Evolutionary conservation across 805 yeast species (phyloP).

Genomic region (Candida wancherniae): DNA sequence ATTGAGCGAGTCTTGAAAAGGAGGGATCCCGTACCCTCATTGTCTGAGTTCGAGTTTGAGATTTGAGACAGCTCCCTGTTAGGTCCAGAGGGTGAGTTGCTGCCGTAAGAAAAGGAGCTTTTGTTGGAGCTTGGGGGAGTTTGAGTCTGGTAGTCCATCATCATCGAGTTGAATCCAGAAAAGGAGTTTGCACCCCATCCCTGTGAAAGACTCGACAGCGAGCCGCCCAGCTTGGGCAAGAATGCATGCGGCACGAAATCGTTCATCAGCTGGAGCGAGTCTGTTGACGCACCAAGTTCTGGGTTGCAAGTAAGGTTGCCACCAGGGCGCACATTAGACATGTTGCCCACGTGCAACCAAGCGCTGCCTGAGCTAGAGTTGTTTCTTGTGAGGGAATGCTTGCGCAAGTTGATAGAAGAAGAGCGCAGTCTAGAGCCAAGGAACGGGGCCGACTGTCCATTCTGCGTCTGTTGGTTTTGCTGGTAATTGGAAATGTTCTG

Average conservation of each 20-base stretch:
- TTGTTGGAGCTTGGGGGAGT: slow-evolving; percentile 36
- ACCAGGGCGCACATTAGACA: slow-evolving; percentile 28
- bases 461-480: slow-evolving; percentile 11
- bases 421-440: slow-evolving; percentile 29
- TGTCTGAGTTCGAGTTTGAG: slow-evolving; percentile 17
- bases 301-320: slow-evolving; percentile 15
- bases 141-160: slow-evolving; percentile 39
- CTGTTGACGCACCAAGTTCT: slow-evolving; percentile 28
- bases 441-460: slow-evolving; percentile 10
- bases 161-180: slow-evolving; percentile 29
- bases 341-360: slow-evolving; percentile 44
- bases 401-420: slow-evolving; percentile 35
- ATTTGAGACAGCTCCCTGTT: slow-evolving; percentile 4
- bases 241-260: slow-evolving; percentile 41
- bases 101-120: slow-evolving; percentile 23
- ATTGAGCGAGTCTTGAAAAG: slow-evolving; percentile 11
- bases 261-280: slow-evolving; percentile 41
- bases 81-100: slow-evolving; percentile 16
- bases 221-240: slow-evolving; percentile 24
- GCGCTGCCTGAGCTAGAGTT: slow-evolving; percentile 32
- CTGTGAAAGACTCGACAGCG: slow-evolving; percentile 14
- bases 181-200: slow-evolving; percentile 10
- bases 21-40: slow-evolving; percentile 26
- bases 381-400: slow-evolving; percentile 41
- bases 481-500: slow-evolving; percentile 31